Evolutionary conservation across 306 rosid genomes (phyloP).

Genomic region (Fagus sylvatica): DNA sequence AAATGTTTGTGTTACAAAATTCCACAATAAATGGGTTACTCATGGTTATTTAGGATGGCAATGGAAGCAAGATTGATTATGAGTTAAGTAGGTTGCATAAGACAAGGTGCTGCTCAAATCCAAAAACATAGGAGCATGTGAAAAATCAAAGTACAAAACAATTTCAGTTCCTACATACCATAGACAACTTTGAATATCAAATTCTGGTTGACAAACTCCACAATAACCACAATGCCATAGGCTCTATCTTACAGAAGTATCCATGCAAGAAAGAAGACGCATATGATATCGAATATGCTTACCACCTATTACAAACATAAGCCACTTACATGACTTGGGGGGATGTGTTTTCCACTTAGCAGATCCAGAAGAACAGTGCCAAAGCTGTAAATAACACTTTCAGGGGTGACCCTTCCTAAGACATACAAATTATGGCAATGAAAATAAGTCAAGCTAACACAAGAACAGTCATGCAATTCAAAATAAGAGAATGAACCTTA

Average conservation of each 20-base stretch:
- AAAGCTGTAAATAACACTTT: constrained; percentile 95
- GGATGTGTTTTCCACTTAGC: constrained; percentile 97
- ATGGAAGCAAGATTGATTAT: constrained; percentile 7
- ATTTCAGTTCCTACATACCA: background rate
- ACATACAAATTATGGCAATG: constrained; percentile 9
- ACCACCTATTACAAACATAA: background rate
- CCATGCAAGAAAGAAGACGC: constrained; percentile 8
- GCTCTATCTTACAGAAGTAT: background rate
- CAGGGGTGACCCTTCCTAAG: constrained; percentile 96
- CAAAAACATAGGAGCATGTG: background rate
- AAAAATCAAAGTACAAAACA: background rate
- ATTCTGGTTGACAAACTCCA: constrained; percentile 5
- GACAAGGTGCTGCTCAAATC: constrained; percentile 13
- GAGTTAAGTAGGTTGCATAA: background rate
- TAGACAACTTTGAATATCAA: constrained; percentile 4
- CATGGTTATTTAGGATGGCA: background rate
- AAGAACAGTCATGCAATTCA: constrained; percentile 3
- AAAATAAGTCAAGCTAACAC: constrained; percentile 9
- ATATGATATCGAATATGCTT: background rate
- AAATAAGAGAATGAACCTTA: background rate
- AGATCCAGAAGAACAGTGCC: constrained; percentile 95
- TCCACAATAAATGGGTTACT: background rate
- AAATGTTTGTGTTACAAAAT: background rate
- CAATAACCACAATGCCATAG: background rate
- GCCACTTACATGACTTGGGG: constrained; percentile 93